Conservation (phyloP, 75 land plant species). For the Azolla pinnata region DNA sequence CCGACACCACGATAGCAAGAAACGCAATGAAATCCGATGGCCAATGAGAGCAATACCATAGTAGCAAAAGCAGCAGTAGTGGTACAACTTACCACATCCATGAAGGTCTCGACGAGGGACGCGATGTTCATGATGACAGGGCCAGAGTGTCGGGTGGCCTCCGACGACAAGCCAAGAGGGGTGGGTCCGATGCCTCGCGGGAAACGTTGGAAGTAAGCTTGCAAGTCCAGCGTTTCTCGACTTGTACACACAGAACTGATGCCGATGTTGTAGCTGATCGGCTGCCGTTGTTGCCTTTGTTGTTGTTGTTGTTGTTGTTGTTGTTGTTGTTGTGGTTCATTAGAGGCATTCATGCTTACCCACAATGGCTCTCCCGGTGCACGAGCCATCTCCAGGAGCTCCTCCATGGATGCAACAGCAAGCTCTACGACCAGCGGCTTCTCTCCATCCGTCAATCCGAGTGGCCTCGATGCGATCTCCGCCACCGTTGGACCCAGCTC, state of each 20-base stretch:
- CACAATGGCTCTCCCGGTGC: constrained; percentile 54
- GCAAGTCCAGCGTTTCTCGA: too few relatives aligned
- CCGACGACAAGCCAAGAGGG: constrained; percentile 44
- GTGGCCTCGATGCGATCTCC: constrained; percentile 3
- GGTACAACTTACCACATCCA: constrained; percentile 79
- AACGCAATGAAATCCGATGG: too few relatives aligned
- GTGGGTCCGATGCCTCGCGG: constrained; percentile 57
- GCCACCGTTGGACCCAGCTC: constrained; percentile 3
- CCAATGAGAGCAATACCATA: too few relatives aligned
- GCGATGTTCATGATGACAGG: constrained; percentile 64
- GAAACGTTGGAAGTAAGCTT: constrained; percentile 51
- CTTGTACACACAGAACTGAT: too few relatives aligned
- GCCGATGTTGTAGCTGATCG: too few relatives aligned
- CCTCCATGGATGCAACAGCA: constrained; percentile 87
- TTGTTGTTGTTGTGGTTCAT: too few relatives aligned
- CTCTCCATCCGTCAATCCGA: constrained; percentile 39
- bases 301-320: too few relatives aligned
- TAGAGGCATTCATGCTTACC: too few relatives aligned
- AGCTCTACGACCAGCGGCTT: constrained; percentile 77
- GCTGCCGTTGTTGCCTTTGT: too few relatives aligned
- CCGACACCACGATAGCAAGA: too few relatives aligned
- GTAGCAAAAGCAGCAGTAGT: too few relatives aligned
- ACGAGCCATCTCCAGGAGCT: constrained; percentile 57
- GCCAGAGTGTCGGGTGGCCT: constrained; percentile 53
- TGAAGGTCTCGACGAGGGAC: constrained; percentile 64